Evolutionary conservation across 1,284 basidiomycete genomes (phyloP).

Genomic region (Leccinum pachyderme): DNA sequence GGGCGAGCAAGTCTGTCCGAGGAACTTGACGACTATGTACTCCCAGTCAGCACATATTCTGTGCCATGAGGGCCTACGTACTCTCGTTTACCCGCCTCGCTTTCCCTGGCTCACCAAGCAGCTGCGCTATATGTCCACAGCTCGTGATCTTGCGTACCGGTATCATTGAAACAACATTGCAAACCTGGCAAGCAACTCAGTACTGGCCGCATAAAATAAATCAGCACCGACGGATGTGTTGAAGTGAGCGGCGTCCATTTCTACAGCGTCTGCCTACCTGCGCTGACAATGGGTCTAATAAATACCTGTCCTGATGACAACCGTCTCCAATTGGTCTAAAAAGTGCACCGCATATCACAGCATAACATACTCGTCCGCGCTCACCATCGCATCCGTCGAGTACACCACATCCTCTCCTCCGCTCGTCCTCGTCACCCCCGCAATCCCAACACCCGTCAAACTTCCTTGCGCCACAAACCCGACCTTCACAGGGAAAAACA

Average conservation of each 20-base stretch:
- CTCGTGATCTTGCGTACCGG: conserved; percentile 19
- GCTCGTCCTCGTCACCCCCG: conserved; percentile 54
- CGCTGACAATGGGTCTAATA: too few relatives aligned
- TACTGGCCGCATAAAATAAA: too few relatives aligned
- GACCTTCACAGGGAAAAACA: conserved; percentile 92
- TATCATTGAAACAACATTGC: conserved; percentile 20
- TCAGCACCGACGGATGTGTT: conserved; percentile 16
- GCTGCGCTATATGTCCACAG: conserved; percentile 23
- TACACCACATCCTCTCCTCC: conserved; percentile 64
- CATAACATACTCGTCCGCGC: conserved; percentile 70
- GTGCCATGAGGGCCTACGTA: too few relatives aligned
- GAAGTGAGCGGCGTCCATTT: conserved; percentile 20
- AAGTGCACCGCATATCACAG: conserved; percentile 30
- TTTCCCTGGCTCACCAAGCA: conserved; percentile 16
- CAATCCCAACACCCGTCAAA: conserved; percentile 69
- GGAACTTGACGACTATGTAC: conserved; percentile 17
- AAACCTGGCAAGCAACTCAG: conserved; percentile 13
- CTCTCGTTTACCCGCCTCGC: conserved; percentile 22
- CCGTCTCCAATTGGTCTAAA: too few relatives aligned
- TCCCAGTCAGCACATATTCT: background rate
- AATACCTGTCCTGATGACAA: background rate
- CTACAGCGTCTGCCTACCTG: background rate
- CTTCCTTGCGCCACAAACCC: conserved; percentile 80
- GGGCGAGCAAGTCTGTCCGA: conserved; percentile 17
- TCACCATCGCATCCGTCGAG: conserved; percentile 75